Percentiles rank a stretch among this genome's conserved stretches.
Conservation (phyloP, 78 protist species). For the Chrysochromulina parva region DNA sequence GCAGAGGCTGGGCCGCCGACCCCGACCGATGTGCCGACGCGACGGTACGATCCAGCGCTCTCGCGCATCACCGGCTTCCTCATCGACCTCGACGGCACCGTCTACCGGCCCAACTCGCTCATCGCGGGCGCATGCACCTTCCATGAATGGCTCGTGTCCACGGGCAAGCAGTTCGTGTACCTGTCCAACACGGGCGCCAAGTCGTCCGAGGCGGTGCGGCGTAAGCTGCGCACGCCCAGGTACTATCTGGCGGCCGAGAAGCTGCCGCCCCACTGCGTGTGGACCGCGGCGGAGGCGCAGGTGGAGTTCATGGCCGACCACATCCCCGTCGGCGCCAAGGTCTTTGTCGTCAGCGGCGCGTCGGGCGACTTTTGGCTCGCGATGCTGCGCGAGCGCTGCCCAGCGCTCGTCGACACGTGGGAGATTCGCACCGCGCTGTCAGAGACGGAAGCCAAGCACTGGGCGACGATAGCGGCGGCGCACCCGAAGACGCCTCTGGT, state of each 20-base stretch:
- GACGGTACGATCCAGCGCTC: background rate
- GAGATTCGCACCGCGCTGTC: background rate
- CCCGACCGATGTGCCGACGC: background rate
- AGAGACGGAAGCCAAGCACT: background rate
- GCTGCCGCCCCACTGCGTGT: background rate
- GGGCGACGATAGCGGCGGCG: background rate
- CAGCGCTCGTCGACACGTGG: background rate
- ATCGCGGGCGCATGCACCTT: background rate
- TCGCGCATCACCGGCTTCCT: background rate
- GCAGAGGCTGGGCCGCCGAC: too few relatives aligned
- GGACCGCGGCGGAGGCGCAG: background rate
- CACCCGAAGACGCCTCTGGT: background rate
- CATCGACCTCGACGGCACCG: too few relatives aligned
- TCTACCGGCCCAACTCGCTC: background rate
- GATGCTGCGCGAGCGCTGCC: background rate
- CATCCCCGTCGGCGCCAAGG: background rate
- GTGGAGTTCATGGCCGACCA: background rate
- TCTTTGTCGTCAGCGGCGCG: background rate
- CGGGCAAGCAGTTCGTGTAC: background rate
- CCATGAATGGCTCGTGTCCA: background rate
- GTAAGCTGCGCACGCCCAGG: background rate
- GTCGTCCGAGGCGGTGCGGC: background rate
- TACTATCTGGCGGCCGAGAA: too few relatives aligned
- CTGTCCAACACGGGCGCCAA: background rate
- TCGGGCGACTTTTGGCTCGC: background rate